Conservation (phyloP, 1,139 yeast species). For the Hemisphaericaspora lyxosophila region DNA sequence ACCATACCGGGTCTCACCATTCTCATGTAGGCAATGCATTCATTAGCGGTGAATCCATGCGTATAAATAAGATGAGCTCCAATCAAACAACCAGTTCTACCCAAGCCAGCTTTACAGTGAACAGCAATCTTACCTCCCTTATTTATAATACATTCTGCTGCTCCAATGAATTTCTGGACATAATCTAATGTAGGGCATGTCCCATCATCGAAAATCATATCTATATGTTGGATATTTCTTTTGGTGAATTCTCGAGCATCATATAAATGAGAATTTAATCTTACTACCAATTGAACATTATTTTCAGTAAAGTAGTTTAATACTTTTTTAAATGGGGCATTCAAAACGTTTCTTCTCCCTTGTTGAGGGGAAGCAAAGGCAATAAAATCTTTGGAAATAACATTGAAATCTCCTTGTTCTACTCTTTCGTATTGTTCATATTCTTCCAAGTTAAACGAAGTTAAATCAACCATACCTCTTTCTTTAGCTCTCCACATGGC, state of each 20-base stretch:
- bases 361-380: slow-evolving; percentile 98
- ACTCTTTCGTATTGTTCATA: slow-evolving; percentile 93
- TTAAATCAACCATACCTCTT: slow-evolving; percentile 80
- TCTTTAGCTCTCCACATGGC: slow-evolving; percentile 99
- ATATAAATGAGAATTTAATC: slow-evolving; percentile 88
- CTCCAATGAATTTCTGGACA: slow-evolving; percentile 90
- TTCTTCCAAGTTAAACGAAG: slow-evolving; percentile 86
- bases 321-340: slow-evolving; percentile 78
- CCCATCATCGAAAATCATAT: slow-evolving; percentile 96
- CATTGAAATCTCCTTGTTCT: slow-evolving; percentile 95
- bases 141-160: slow-evolving; percentile 82
- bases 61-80: slow-evolving; percentile 97
- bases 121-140: slow-evolving; percentile 94
- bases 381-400: slow-evolving; percentile 86
- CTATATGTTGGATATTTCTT: slow-evolving; percentile 83
- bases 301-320: slow-evolving; percentile 69
- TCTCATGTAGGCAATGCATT: slow-evolving; percentile 94
- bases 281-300: slow-evolving; percentile 83
- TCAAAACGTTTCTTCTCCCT: slow-evolving; percentile 45
- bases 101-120: slow-evolving; percentile 97
- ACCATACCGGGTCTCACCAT: slow-evolving; percentile 98
- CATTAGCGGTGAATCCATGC: slow-evolving; percentile 95
- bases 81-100: slow-evolving; percentile 95
- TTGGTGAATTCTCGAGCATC: slow-evolving; percentile 81
- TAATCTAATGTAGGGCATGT: slow-evolving; percentile 94